Evolutionary conservation across 1,284 basidiomycete genomes (phyloP).

Genomic region (Filobasidium uniguttulatum): DNA sequence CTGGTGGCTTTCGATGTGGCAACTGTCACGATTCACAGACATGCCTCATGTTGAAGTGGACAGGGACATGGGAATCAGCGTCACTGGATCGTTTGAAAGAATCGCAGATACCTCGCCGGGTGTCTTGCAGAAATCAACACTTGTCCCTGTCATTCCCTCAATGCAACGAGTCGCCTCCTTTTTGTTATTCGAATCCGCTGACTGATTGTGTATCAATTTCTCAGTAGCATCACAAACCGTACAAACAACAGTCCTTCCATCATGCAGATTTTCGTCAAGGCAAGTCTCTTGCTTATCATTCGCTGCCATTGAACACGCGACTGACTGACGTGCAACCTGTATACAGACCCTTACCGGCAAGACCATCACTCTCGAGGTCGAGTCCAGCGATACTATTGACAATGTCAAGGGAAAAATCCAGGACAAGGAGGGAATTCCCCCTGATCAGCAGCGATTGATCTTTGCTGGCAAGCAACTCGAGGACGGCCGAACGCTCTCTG

Average conservation of each 20-base stretch:
- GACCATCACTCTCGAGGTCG: neutral
- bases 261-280: constrained; percentile 22
- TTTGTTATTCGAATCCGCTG: no score
- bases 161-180: no score
- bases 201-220: no score
- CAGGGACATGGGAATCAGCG: no score
- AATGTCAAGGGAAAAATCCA: constrained; percentile 43
- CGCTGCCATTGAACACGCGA: neutral
- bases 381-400: neutral
- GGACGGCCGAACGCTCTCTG: constrained; percentile 31
- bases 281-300: constrained; percentile 6
- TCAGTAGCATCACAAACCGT: no score
- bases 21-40: no score
- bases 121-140: no score
- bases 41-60: no score
- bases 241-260: neutral
- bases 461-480: neutral
- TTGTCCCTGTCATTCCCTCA: no score
- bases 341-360: neutral
- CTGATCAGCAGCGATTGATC: constrained; percentile 9
- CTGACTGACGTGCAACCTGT: neutral
- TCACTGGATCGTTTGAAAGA: no score
- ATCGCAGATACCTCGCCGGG: no score
- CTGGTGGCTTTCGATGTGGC: no score
- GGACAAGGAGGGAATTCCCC: constrained; percentile 42